Evolutionary conservation across 2,329 filamentous ascomycete species (phyloP), one percentile per base, ranked within the genome.

Genomic region (Cladosporium halotolerans): DNA sequence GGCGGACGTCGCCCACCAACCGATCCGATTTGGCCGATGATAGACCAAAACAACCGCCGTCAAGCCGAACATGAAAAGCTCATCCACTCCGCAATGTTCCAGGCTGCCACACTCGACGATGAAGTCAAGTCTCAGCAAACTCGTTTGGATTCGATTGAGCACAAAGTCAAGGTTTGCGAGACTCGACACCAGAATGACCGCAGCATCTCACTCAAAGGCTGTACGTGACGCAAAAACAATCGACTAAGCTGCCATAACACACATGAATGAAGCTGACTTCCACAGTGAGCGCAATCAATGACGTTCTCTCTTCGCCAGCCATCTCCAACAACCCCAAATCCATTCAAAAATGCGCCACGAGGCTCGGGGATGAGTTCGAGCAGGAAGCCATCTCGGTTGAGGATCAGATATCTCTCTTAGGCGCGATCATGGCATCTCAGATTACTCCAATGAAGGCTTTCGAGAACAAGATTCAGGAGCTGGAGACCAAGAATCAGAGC

Each of bases 11-110:
- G 23, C 23, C 23, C 3, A 28, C 23, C 23, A 28, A 28, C 23
- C 23, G 23, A 28, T 28, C 23, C 23, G 23, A 28, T 28, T 28
- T 28, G 23, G 23, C 23, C 23, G 23, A 28, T 28, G 23, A 28
- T 28, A 28, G 23, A 28, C 23, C 23, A 28, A 7, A 28, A 28
- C 3, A 28, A 28, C 7, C 23, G 23, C 23, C 62, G 64, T 23
- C 38, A 61, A 43, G 57, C 57, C 16, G 62, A 66, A 19, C 33
- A 53, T 23, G 62, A 66, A 52, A 46, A 52, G n/a, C 60, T 66
- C 8, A 64, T 66, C 43, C 52, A 63, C 14, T 45, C 49, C n/a
- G 52, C 57, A 16, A 60, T 65, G 56, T 60, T 64, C 54, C 44
- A 55, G 7, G 53, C 60, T 7, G 56, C 61, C 9, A 39, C 40